Evolutionary conservation across 768 basidiomycete species (phyloP), one percentile per base, ranked within the genome.

Genomic region (Boletus speciosus): DNA sequence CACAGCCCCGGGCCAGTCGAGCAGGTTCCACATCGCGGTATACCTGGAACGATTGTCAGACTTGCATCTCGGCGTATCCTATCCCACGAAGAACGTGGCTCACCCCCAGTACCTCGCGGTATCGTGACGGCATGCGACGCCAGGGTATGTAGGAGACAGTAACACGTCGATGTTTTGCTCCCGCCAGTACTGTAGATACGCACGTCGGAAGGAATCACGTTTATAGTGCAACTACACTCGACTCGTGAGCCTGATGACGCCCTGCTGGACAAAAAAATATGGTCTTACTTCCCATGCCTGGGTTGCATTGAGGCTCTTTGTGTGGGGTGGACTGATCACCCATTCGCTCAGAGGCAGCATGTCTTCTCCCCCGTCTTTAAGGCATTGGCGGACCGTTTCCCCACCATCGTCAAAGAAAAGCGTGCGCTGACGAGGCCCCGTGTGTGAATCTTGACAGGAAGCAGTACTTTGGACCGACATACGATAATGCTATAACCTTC

Each of bases 1-100:
- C 5, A 77, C 73, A 3, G 69, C 72, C 1, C 71, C 70, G 0
- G 78, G 73, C 48, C 74, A 78, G 61, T 80, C 79, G 14, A 73
- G 61, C 15, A 79, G 58, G 53, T 80, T 80, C 68, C 73, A 76
- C 23, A 74, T 58, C 11, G 66, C 70, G 0, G 77, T 76, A 51
- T 77, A 78, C 6, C 74, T 74, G 40, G n/a, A 19, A 23, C 14
- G 9, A 11, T 16, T 0, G 10, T 53, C 37, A 44, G 23, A 49
- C 3, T 2, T 36, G 21, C 8, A 32, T 34, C 6, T 34, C 9
- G 29, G 4, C 14, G 23, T 58, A 51, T 14, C 15, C 21, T 6
- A 14, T 16, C 21, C 12, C n/a, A 15, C 4, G 31, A 6, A 32
- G 2, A 4, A 25, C 10, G 4, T 38, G 3, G 23, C 63, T 56